phyloP scores from a whole-genome alignment of 768 basidiomycete genomes.

The Amanita pallidorosea region DNA sequence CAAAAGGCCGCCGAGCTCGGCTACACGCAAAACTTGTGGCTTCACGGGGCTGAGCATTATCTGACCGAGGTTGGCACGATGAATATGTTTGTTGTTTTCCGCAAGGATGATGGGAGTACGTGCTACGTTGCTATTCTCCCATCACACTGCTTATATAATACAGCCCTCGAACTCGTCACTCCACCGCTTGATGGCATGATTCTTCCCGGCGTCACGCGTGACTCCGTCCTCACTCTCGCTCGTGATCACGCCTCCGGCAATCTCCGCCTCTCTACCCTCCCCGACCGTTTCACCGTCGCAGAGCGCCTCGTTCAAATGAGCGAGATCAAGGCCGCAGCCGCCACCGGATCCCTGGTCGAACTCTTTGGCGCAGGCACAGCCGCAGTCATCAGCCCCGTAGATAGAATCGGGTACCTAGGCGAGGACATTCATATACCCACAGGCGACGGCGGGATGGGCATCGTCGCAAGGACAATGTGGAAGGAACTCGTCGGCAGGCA shows the following conservation, averaged over 20 bases:
- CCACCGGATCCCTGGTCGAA: constrained; percentile 63
- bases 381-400: constrained; percentile 62
- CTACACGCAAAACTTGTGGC: constrained; percentile 86
- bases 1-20: constrained; percentile 64
- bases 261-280: constrained; percentile 34
- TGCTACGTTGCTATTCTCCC: background rate
- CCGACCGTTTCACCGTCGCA: constrained; percentile 44
- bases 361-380: constrained; percentile 82
- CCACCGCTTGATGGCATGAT: constrained; percentile 88
- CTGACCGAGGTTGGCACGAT: constrained; percentile 79
- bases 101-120: constrained; percentile 53
- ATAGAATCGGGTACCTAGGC: constrained; percentile 64
- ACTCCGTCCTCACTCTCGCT: constrained; percentile 67
- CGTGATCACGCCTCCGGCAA: constrained; percentile 46
- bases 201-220: constrained; percentile 86
- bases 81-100: constrained; percentile 84
- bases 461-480: constrained; percentile 62
- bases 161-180: constrained; percentile 76
- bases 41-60: constrained; percentile 60
- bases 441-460: constrained; percentile 68
- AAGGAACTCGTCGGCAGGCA: constrained; percentile 72
- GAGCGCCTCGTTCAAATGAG: constrained; percentile 71
- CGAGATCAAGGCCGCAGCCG: constrained; percentile 51
- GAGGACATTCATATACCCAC: constrained; percentile 54
- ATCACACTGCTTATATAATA: constrained; percentile 9